phyloP scores from a whole-genome alignment of 2,329 filamentous ascomycete genomes.

The Pestalotiopsis fici region DNA sequence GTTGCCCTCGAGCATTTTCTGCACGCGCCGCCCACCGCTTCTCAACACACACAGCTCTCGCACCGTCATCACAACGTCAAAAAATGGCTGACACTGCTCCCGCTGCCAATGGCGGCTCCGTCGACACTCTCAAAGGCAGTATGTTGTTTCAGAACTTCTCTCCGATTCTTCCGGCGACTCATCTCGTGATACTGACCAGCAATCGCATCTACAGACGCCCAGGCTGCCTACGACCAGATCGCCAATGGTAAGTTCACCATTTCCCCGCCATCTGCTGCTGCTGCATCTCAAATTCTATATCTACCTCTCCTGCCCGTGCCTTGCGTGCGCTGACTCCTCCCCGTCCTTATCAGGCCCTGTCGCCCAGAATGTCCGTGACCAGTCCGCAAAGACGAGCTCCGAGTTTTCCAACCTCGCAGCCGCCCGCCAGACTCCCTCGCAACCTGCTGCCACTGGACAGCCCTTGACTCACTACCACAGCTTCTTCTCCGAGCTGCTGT shows the following conservation, averaged over 20 bases:
- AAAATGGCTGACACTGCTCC: conserved; percentile 45
- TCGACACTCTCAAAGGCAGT: conserved; percentile 54
- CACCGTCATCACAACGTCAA: not conserved
- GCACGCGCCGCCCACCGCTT: not conserved
- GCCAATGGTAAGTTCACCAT: conserved; percentile 42
- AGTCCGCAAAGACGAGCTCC: conserved; percentile 53
- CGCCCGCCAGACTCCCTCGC: conserved; percentile 54
- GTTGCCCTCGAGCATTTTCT: not conserved
- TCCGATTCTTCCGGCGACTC: conserved; percentile 10
- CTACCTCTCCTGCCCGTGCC: not conserved
- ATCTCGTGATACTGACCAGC: conserved; percentile 29
- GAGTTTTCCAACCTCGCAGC: conserved; percentile 62
- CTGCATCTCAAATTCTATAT: not conserved
- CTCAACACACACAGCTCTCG: not conserved
- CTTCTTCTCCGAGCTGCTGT: conserved; percentile 69
- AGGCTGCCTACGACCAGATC: conserved; percentile 49
- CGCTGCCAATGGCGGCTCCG: conserved; percentile 47
- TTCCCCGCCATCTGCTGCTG: not conserved
- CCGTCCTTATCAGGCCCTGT: conserved; percentile 49
- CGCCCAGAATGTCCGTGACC: conserved; percentile 59
- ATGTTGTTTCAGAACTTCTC: conserved; percentile 30
- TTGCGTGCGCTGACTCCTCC: not conserved
- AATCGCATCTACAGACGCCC: conserved; percentile 39
- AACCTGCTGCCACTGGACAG: conserved; percentile 60
- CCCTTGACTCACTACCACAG: conserved; percentile 71